A percentile compares a stretch with the other conserved stretches of the same genome.
These are phyloP conservation scores for Pleurotus pulmonarius DNA, from an alignment of 768 basidiomycete genomes.

Conservation along the genomic window DNA sequence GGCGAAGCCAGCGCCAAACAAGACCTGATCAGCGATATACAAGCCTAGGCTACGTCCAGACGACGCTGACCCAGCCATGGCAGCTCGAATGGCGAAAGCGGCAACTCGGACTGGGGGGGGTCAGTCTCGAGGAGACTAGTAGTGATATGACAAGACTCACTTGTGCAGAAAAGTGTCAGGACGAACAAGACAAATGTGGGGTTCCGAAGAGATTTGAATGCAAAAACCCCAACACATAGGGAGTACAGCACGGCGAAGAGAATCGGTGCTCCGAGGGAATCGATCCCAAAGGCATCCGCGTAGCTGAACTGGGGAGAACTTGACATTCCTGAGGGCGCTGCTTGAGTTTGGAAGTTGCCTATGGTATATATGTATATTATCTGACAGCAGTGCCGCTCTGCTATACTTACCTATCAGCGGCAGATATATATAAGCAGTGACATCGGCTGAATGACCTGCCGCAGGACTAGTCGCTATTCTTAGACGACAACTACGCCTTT, in stretches of 20 bases:
- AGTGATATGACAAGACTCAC: not conserved
- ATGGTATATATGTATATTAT: too few species aligned
- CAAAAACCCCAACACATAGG: not conserved
- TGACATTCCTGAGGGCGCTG: too few species aligned
- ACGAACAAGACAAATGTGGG: not conserved
- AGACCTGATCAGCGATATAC: conserved; percentile 33
- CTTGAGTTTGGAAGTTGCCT: too few species aligned
- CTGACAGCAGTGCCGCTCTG: too few species aligned
- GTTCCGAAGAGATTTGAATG: not conserved
- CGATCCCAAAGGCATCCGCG: not conserved
- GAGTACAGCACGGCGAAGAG: not conserved
- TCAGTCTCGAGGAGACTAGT: not conserved
- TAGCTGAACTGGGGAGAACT: not conserved
- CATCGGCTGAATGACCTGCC: too few species aligned
- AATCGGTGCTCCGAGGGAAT: not conserved
- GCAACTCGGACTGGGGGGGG: conserved; percentile 30
- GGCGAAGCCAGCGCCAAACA: conserved; percentile 40
- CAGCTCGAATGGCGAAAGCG: conserved; percentile 36
- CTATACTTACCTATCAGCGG: too few species aligned
- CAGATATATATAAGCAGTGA: too few species aligned
- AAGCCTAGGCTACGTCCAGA: conserved; percentile 27
- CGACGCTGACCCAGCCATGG: conserved; percentile 25
- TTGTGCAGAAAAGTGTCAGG: not conserved
- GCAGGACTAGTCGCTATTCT: too few species aligned
- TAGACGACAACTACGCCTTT: too few species aligned